A percentile compares a stretch with the other conserved stretches of the same genome.
phyloP scores from a whole-genome alignment of 2,329 filamentous ascomycete genomes.

The Alternaria ventricosa region DNA sequence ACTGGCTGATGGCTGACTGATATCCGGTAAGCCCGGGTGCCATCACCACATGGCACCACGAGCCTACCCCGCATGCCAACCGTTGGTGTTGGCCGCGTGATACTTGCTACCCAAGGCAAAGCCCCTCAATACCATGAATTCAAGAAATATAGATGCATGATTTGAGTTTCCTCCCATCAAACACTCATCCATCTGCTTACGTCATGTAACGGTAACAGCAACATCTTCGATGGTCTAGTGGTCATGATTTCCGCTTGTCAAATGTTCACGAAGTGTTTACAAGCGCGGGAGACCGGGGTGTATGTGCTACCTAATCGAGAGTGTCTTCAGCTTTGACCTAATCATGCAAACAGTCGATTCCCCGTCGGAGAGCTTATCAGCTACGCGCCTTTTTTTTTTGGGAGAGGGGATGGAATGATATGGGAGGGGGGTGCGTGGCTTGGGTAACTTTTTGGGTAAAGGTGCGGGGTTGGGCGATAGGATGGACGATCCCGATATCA shows the following conservation, averaged over 20 bases:
- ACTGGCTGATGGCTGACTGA: background rate
- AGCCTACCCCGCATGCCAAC: background rate
- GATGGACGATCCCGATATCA: background rate
- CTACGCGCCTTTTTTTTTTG: background rate
- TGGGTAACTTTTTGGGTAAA: background rate
- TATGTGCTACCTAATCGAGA: background rate
- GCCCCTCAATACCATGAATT: background rate
- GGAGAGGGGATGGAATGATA: background rate
- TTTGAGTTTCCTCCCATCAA: conserved; percentile 5
- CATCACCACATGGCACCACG: background rate
- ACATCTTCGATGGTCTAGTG: conserved; percentile 27
- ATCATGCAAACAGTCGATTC: background rate
- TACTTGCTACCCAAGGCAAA: background rate
- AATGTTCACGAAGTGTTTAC: background rate
- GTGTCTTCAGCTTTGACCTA: background rate
- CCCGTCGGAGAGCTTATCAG: conserved; percentile 3
- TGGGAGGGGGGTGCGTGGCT: background rate
- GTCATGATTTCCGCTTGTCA: conserved; percentile 10
- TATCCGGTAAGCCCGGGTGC: background rate
- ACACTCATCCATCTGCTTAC: conserved; percentile 18
- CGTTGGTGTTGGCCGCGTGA: background rate
- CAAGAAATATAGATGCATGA: background rate
- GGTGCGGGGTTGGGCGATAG: background rate
- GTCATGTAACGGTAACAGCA: conserved; percentile 1
- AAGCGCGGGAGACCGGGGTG: conserved; percentile 10